These are phyloP conservation scores for Pythium dissimile DNA, from an alignment of 352 stramenopile species.

Conservation along the genomic window DNA sequence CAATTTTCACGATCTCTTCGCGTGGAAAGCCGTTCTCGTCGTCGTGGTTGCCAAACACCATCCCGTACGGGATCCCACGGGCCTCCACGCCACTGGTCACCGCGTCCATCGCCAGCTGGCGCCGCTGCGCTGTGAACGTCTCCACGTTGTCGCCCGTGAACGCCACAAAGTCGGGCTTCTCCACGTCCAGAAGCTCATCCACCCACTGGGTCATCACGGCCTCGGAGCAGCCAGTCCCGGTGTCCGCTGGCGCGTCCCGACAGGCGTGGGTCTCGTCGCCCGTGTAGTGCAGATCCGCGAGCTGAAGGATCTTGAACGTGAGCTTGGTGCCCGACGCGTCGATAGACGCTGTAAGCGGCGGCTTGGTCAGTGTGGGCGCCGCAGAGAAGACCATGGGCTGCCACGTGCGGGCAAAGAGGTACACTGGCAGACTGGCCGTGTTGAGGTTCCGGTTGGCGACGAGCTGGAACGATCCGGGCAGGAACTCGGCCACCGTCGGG, in stretches of 20 bases:
- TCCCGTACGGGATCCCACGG: constrained; percentile 45
- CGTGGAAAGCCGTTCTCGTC: constrained; percentile 39
- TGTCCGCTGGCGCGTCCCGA: constrained; percentile 16
- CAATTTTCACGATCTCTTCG: constrained; percentile 37
- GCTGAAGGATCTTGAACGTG: constrained; percentile 59
- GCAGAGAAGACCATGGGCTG: background rate
- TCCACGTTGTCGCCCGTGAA: constrained; percentile 66
- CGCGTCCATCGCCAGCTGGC: constrained; percentile 29
- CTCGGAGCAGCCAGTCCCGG: constrained; percentile 32
- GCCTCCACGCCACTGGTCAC: constrained; percentile 36
- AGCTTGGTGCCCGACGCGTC: constrained; percentile 21
- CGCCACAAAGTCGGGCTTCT: constrained; percentile 61
- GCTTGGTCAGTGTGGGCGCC: constrained; percentile 10
- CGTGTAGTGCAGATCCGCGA: constrained; percentile 57
- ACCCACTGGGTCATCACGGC: constrained; percentile 46
- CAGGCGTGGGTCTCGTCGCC: constrained; percentile 35
- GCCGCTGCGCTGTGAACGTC: constrained; percentile 16
- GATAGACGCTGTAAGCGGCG: constrained; percentile 25
- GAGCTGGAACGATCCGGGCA: constrained; percentile 3
- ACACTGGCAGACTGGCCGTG: background rate
- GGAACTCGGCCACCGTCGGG: constrained; percentile 1
- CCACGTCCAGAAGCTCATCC: constrained; percentile 47
- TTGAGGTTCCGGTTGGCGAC: constrained; percentile 3
- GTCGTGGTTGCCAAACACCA: constrained; percentile 67
- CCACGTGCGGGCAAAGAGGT: background rate